Base-by-base conservation (phyloP, 345 rosid genomes). In the Anacardium occidentale region DNA sequence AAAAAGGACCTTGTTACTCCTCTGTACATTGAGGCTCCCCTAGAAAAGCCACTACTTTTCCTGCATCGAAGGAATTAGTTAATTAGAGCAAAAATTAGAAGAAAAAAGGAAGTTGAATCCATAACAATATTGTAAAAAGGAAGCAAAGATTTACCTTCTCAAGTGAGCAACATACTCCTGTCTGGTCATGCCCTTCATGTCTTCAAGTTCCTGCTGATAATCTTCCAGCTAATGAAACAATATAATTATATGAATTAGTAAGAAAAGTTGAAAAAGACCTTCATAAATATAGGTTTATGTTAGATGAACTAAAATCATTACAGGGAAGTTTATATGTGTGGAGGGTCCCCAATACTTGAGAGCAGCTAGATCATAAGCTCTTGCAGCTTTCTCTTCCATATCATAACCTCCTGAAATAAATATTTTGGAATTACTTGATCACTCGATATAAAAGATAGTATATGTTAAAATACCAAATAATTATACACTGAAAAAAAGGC, bases 301-400 rank as follows among this genome's bases (percentile, higher is more conserved):
- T 62, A 57, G 50, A 59, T 55, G 51, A 15, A 64, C 26, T 17
- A 59, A 61, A 70, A 71, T 76, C 61, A 65, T 79, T 90, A 94
- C 97, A 11, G 97, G 80, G 83, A 89, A 94, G 79, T 94, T 92
- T 65, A 88, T 89, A 77, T 90, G 97, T 58, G 98, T 89, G 34
- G 95, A 83, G 74, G 95, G 92, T 68, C 98, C 98, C 98, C 98
- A 92, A 77, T 94, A 94, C 91, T 94, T 94, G 85, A 94, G 89
- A 72, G 98, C 98, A 79, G 98, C 98, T 64, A 86, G 85, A 85
- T 92, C 98, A 81, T 94, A 94, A 42, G 98, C 92, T 81, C 97
- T 86, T 70, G 97, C 98, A 80, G 98, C 98, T 84, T 90, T 92
- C 83, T 92, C 98, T 84, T 94, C 98, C 95, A 89, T 87, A 77